A percentile compares a stretch with the other conserved stretches of the same genome.
Conservation (phyloP, 257 asterid genomes). For the Mentha longifolia region DNA sequence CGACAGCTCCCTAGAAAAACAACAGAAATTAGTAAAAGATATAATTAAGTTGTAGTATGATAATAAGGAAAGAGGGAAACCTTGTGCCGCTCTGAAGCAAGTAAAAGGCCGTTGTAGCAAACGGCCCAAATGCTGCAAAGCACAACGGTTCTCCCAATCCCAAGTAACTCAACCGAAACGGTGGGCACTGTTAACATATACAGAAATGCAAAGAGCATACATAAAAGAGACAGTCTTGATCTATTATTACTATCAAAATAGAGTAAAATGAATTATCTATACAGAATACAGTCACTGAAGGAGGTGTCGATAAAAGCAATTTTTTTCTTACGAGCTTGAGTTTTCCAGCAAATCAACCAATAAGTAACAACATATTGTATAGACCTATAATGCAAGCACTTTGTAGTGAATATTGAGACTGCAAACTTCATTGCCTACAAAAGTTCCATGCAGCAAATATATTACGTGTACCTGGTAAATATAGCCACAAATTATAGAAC, state of each 20-base stretch:
- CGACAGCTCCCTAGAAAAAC: conserved; percentile 52
- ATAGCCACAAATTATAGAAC: conserved; percentile 76
- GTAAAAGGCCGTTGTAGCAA: conserved; percentile 87
- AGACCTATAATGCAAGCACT: background rate
- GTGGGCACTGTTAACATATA: conserved; percentile 73
- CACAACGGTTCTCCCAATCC: conserved; percentile 95
- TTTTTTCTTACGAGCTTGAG: background rate
- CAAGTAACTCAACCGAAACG: conserved; percentile 82
- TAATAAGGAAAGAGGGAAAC: conserved; percentile 35
- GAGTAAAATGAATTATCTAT: background rate
- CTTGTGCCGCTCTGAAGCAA: conserved; percentile 75
- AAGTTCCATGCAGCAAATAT: background rate
- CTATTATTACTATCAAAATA: background rate
- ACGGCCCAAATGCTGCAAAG: conserved; percentile 95
- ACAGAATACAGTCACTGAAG: no score
- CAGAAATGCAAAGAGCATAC: no score
- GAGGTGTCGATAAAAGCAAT: no score
- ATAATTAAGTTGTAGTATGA: conserved; percentile 16
- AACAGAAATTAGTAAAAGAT: conserved; percentile 20
- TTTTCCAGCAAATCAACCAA: background rate
- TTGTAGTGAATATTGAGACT: no score
- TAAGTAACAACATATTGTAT: background rate
- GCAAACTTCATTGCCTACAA: background rate
- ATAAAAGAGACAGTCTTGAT: no score
- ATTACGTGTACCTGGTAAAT: conserved; percentile 76